phyloP scores from a whole-genome alignment of 2,329 filamentous ascomycete species.

The Aspergillus sp. region DNA sequence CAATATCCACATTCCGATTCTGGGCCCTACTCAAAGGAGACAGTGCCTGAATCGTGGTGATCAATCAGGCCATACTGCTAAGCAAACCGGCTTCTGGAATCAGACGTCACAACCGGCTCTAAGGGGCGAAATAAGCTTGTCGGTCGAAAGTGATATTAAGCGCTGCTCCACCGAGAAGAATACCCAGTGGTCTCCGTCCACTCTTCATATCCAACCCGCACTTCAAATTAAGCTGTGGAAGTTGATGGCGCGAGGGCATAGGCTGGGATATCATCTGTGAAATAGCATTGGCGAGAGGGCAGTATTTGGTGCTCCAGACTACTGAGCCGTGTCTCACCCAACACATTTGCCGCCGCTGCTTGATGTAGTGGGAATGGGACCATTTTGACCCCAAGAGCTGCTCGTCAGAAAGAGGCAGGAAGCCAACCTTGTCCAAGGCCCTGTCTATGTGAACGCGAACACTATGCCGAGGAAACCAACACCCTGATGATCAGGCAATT shows the following conservation, averaged over 20 bases:
- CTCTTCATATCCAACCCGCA: background rate
- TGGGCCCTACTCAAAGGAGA: background rate
- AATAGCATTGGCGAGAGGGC: background rate
- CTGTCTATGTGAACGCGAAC: background rate
- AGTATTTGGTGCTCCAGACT: background rate
- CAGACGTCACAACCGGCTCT: background rate
- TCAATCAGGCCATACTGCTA: background rate
- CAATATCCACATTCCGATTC: background rate
- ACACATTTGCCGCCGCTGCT: background rate
- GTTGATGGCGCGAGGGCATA: background rate
- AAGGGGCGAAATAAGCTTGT: background rate
- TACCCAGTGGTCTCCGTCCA: background rate
- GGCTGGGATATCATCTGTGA: background rate
- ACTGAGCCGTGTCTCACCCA: background rate
- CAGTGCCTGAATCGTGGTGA: background rate
- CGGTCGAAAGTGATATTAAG: background rate
- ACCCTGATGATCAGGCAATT: background rate
- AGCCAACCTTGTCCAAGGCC: no score
- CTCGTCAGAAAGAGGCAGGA: background rate
- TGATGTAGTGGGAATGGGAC: background rate
- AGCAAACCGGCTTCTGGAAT: background rate
- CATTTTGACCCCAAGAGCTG: background rate
- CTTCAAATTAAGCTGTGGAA: background rate
- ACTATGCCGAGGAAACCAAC: no score
- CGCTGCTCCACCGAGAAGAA: background rate